These are phyloP conservation scores for Aspergillus cristatus DNA, from an alignment of 495 filamentous ascomycete genomes.

Conservation along the genomic window DNA sequence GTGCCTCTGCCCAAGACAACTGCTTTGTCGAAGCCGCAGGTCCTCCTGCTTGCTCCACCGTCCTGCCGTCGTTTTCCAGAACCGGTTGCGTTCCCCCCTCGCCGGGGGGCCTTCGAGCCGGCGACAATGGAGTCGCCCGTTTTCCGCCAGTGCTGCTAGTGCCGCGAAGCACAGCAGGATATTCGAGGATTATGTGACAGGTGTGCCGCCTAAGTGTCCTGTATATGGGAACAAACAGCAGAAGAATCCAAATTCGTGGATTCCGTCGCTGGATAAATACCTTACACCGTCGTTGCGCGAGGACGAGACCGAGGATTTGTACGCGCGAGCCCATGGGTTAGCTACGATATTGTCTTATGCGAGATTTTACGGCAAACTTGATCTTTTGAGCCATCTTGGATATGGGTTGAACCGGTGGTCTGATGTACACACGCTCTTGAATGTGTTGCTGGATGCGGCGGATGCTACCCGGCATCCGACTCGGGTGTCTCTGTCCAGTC, in stretches of 20 bases:
- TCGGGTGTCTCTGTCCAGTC: constrained; percentile 9
- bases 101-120: constrained; percentile 1
- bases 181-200: neutral
- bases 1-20: constrained; percentile 29
- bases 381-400: constrained; percentile 36
- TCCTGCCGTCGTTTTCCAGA: constrained; percentile 2
- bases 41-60: constrained; percentile 5
- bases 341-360: constrained; percentile 19
- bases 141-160: constrained; percentile 4
- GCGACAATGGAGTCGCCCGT: constrained; percentile 17
- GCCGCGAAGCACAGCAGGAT: too few relatives aligned
- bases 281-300: constrained; percentile 27
- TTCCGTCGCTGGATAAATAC: constrained; percentile 33
- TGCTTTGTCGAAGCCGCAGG: constrained; percentile 27
- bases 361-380: constrained; percentile 14
- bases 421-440: constrained; percentile 29
- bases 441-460: constrained; percentile 29
- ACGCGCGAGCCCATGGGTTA: constrained; percentile 15
- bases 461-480: constrained; percentile 8
- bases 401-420: constrained; percentile 35
- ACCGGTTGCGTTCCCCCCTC: neutral
- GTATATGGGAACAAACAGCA: constrained; percentile 4
- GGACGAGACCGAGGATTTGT: constrained; percentile 7
- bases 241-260: constrained; percentile 27
- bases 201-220: constrained; percentile 6